Base-by-base conservation (phyloP, 2,329 filamentous ascomycete genomes). In the Pseudophaeomoniella oleicola region DNA sequence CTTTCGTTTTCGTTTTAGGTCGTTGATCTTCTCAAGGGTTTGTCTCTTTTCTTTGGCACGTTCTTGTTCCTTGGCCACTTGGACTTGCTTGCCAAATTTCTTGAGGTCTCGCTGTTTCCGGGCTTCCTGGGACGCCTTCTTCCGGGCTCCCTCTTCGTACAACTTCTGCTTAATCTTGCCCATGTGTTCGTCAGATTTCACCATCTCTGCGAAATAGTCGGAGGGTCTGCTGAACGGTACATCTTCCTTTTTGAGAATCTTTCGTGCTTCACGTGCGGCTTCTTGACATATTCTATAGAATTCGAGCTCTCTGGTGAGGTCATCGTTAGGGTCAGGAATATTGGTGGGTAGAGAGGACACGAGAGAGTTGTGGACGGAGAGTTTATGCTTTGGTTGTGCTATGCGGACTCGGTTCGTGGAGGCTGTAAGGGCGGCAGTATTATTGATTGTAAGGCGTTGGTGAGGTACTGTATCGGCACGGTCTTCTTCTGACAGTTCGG, bases 161-260 rank as follows among this genome's bases (percentile, higher is more conserved):
- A 96, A 67, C 70, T 92, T 93, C 52, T 79, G 75, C 69, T 92
- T 92, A 56, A 98, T 83, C 69, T 83, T 87, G 56, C 83, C 83
- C 90, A 98, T 98, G 60, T 94, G 90, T 51, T 92, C 88, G 56
- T 98, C 90, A 52, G 80, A 84, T 74, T 96, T 96, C 52, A 94
- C 79, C 87, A 96, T 98, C 69, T 98, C 90, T 32, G 90, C 90
- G 51, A 98, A 98, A 64, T 93, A 98, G 63, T 98, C 90, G 38
- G 75, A 78, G 3, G 90, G 90, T 6, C 90, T 74, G 17, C 84
- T 80, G 62, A 98, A 98, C 4, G 82, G 74, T 1, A 88, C 71
- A 5, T 80, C 80, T 58, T 94, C 88, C 44, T 80, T 78, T 53
- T 82, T 80, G 16, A 98, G 69, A 42, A 78, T 64, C n/a, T 64